Base-by-base conservation (phyloP, 768 basidiomycete species). In the Russula olivacea region DNA sequence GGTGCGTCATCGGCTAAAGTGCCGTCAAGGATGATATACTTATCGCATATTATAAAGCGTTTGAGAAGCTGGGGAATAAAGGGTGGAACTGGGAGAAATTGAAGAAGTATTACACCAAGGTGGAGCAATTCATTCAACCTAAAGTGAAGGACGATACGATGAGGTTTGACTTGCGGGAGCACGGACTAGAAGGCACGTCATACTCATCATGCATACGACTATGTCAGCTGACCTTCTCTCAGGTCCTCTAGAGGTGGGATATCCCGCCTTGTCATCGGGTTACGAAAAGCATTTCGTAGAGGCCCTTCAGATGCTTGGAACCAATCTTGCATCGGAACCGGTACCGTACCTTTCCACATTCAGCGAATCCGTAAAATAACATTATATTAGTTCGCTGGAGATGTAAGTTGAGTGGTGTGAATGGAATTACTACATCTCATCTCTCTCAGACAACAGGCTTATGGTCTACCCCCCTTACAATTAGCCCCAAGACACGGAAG, bases 81-180 rank as follows among this genome's bases (percentile, higher is more conserved):
- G 70, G 70, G 10, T 71, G 70, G 70, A 68, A 68, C 25, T 71
- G 69, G 69, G 50, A 65, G 25, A 52, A 23, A 21, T 50, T 65
- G 48, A 58, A 53, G 23, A 53, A 58, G 43, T 70, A 71, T 50
- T 61, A 43, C 52, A 69, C 59, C 48, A 68, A 61, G 36, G 41
- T 14, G 32, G 70, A 71, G 54, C 48, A 52, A 9, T 67, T 57
- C 23, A 56, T 48, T 34, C 53, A 41, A 21, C 62, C 61, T 2
- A 19, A 50, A 11, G 25, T 12, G 48, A 55, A 28, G 30, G 47
- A 57, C 4, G 61, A 64, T 25, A 25, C 12, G 19, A 55, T 59
- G 17, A 49, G 34, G 19, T 66, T 54, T 53, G 63, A 59, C 32
- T 4, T 47, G 50, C 21, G 15, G 50, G 63, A 66, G 30, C 63